Conservation (phyloP, 1,284 basidiomycete species). For the Kwoniella shivajii region DNA sequence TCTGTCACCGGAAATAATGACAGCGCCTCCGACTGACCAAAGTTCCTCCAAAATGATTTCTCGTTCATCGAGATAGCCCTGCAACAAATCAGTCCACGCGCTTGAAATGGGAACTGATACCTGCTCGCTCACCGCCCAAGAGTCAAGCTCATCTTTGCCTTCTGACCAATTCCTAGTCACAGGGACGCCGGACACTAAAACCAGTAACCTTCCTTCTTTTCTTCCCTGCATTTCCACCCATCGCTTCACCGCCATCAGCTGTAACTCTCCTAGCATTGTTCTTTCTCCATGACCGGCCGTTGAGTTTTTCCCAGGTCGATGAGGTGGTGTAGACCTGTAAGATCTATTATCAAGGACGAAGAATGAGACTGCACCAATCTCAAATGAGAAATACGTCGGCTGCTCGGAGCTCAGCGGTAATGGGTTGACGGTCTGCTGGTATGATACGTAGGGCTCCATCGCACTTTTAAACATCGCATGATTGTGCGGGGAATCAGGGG, state of each 20-base stretch:
- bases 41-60: conserved; percentile 12
- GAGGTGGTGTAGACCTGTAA: conserved; percentile 6
- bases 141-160: conserved; percentile 16
- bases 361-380: conserved; percentile 13
- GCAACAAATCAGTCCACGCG: not conserved
- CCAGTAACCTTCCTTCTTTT: conserved; percentile 7
- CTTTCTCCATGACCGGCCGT: conserved; percentile 12
- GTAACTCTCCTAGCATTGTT: conserved; percentile 12
- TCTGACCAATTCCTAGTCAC: conserved; percentile 17
- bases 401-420: not conserved
- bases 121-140: conserved; percentile 18
- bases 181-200: conserved; percentile 15
- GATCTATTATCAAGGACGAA: conserved; percentile 15
- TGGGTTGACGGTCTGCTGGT: conserved; percentile 14
- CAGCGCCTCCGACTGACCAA: conserved; percentile 14
- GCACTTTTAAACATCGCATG: conserved; percentile 7
- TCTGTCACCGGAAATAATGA: conserved; percentile 18
- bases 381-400: conserved; percentile 10
- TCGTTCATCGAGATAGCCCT: conserved; percentile 18
- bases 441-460: conserved; percentile 10
- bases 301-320: conserved; percentile 4
- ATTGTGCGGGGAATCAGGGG: not conserved
- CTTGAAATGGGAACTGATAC: not conserved
- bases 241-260: not conserved
- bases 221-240: conserved; percentile 7